These are phyloP conservation scores for Cladosporium sp. DNA, from an alignment of 2,329 filamentous ascomycete species.

Conservation along the genomic window DNA sequence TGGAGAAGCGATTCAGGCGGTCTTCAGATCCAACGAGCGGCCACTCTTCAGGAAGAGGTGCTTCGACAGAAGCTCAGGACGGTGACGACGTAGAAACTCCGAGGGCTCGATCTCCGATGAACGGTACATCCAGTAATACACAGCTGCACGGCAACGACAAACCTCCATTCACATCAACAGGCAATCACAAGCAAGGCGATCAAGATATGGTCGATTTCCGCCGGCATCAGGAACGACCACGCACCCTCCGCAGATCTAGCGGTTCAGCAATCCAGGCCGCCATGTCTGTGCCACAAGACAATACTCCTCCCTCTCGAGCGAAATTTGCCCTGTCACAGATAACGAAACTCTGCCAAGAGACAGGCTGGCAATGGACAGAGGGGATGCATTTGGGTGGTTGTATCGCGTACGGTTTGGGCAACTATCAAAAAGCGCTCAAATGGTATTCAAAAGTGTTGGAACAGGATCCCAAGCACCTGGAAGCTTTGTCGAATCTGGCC, in stretches of 20 bases:
- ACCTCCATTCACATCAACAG: constrained; percentile 26
- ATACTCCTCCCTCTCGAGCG: constrained; percentile 54
- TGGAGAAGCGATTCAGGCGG: constrained; percentile 18
- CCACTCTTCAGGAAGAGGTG: not conserved
- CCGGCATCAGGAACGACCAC: constrained; percentile 3
- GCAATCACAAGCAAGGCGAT: not conserved
- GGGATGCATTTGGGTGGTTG: constrained; percentile 91
- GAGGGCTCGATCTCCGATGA: constrained; percentile 23
- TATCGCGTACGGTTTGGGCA: constrained; percentile 83
- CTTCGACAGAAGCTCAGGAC: constrained; percentile 1
- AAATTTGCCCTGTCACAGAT: constrained; percentile 71
- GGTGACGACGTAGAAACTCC: constrained; percentile 23
- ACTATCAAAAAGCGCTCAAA: constrained; percentile 74
- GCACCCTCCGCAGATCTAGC: constrained; percentile 32
- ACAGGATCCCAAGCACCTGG: constrained; percentile 71
- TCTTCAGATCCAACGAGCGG: constrained; percentile 20
- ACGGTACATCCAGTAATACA: constrained; percentile 23
- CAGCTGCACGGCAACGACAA: constrained; percentile 27
- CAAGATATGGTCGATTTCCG: not conserved
- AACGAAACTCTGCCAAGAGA: constrained; percentile 74
- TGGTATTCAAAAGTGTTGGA: constrained; percentile 72
- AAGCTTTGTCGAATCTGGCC: constrained; percentile 90
- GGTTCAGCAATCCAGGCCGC: constrained; percentile 31
- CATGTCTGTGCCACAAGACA: constrained; percentile 38
- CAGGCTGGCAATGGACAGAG: constrained; percentile 85